Evolutionary conservation across 1,284 basidiomycete species (phyloP).

Genomic region (Boletus sp.): DNA sequence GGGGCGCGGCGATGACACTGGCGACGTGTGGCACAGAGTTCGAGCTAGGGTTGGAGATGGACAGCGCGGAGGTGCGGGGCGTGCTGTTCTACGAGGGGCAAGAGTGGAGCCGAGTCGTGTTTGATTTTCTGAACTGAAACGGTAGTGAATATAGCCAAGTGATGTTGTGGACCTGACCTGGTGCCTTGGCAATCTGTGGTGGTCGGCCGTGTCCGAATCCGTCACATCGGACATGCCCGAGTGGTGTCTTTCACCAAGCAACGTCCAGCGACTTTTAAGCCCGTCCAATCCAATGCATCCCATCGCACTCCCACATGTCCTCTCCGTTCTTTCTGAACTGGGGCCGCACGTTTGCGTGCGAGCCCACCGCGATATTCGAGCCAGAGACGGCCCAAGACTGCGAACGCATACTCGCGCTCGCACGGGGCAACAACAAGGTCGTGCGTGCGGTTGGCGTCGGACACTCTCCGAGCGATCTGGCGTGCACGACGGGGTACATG

Average conservation of each 20-base stretch:
- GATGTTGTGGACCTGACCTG: slow-evolving; percentile 6
- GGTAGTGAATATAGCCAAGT: background rate
- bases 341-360: slow-evolving; percentile 68
- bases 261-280: background rate
- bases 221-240: slow-evolving; percentile 14
- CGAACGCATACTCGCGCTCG: slow-evolving; percentile 81
- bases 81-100: slow-evolving; percentile 70
- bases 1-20: background rate
- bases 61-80: slow-evolving; percentile 81
- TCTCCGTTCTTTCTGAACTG: slow-evolving; percentile 63
- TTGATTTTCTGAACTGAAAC: slow-evolving; percentile 54
- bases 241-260: background rate
- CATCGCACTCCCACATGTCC: background rate
- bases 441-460: slow-evolving; percentile 89
- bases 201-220: slow-evolving; percentile 7
- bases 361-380: slow-evolving; percentile 73
- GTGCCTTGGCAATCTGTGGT: background rate
- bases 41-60: slow-evolving; percentile 77
- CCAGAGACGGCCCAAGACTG: slow-evolving; percentile 79
- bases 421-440: slow-evolving; percentile 69
- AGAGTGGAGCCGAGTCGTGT: slow-evolving; percentile 74
- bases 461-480: slow-evolving; percentile 92
- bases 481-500: slow-evolving; percentile 86
- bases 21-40: slow-evolving; percentile 55
- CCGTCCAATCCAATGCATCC: background rate